Percentiles rank a stretch among this genome's conserved stretches.
phyloP scores from a whole-genome alignment of 139 green algal species.

The Coelastrella sp. region DNA sequence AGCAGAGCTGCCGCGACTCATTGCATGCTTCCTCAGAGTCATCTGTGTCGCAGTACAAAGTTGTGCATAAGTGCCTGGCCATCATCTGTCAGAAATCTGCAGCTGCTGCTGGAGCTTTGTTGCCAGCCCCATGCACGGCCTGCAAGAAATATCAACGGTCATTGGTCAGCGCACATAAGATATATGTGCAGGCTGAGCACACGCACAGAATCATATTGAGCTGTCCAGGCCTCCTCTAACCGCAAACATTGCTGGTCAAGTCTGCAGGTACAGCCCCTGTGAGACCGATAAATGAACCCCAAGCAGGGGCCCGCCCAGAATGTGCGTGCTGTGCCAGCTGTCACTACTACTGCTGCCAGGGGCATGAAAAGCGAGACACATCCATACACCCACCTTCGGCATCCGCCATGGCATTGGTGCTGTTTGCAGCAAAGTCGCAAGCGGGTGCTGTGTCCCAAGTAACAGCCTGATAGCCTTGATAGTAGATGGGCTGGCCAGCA shows the following conservation, averaged over 20 bases:
- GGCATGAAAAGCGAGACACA: too few relatives aligned
- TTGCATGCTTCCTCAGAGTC: too few relatives aligned
- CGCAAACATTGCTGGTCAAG: too few relatives aligned
- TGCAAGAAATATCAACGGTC: neutral
- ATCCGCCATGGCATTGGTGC: neutral
- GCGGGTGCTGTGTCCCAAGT: neutral
- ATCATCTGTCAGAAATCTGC: neutral
- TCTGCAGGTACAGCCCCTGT: too few relatives aligned
- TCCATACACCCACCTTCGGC: neutral
- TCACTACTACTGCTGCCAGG: too few relatives aligned
- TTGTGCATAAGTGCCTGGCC: neutral
- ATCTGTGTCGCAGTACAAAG: neutral
- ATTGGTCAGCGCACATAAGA: neutral
- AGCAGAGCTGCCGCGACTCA: too few relatives aligned
- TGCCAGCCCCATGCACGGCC: neutral
- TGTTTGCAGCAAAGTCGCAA: neutral
- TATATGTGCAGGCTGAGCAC: too few relatives aligned
- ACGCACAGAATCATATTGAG: too few relatives aligned
- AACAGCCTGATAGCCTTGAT: neutral
- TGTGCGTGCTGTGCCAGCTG: too few relatives aligned
- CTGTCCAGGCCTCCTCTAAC: too few relatives aligned
- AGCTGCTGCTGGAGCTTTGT: slow-evolving; percentile 1
- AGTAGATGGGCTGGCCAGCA: neutral
- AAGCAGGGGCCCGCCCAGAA: too few relatives aligned
- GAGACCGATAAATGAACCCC: too few relatives aligned